Evolutionary conservation across 768 basidiomycete genomes (phyloP), one percentile per base, ranked within the genome.

Genomic region (Mycena leptocephala): DNA sequence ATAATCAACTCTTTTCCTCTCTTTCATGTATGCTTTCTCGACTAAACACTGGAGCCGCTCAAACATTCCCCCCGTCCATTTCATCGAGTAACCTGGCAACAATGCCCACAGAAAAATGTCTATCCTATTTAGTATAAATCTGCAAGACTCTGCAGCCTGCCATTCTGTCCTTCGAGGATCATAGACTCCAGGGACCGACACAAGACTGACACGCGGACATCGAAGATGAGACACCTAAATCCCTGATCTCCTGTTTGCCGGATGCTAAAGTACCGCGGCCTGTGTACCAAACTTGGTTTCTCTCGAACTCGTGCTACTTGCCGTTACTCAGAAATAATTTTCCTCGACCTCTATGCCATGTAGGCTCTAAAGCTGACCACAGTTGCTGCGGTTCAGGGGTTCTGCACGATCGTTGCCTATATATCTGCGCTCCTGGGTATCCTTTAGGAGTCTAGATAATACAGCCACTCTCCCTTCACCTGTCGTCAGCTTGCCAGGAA

Each of bases 401-500:
- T 24, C 16, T 26, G 1, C 13, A 28, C 32, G 62, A 72, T 72
- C 71, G 55, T 33, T 41, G 70, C 22, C 41, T 62, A 18, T 33
- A 39, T 22, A 39, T 13, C 46, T 66, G 13, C n/a, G n/a, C 35
- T 68, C 35, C 66, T 66, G 43, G 64, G n/a, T 24, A 37, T 35
- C 20, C 1, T 33, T 69, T 28, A 75, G 74, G 74, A 65, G 59
- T 20, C 43, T 43, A n/a, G 18, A 41, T 61, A 48, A 61, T 74
- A 74, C 30, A 66, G 74, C 70, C 74, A 73, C 74, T 73, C 62
- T 75, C 62, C 33, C 62, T 76, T 75, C 77, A 55, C 70, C 70
- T 78, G 76, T 75, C 64, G 73, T 69, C 43, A 75, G 33, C 35
- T 78, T 43, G 26, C 66, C 77, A 78, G 77, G 77, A 76, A 78